These are phyloP conservation scores for Thyridium curvatum DNA, from an alignment of 2,329 filamentous ascomycete species.

Conservation along the genomic window DNA sequence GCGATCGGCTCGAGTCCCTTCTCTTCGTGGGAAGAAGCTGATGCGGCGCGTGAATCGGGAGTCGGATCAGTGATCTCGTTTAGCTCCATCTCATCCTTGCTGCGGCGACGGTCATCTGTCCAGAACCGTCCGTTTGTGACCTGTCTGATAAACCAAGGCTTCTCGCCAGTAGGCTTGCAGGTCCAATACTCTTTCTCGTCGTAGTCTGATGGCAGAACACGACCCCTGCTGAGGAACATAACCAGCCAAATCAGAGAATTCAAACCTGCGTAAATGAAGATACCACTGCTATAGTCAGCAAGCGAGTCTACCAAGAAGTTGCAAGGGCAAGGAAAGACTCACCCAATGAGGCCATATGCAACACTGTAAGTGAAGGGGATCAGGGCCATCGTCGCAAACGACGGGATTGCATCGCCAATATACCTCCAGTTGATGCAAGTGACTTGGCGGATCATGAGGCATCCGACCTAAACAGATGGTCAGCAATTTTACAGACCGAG, in stretches of 20 bases:
- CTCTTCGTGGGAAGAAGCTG: too few species aligned
- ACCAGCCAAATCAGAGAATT: constrained; percentile 39
- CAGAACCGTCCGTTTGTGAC: constrained; percentile 17
- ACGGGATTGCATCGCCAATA: constrained; percentile 68
- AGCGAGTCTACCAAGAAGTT: not conserved
- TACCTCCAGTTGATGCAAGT: constrained; percentile 72
- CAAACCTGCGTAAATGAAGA: constrained; percentile 49
- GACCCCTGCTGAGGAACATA: constrained; percentile 34
- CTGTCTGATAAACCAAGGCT: constrained; percentile 40
- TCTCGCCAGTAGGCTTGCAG: constrained; percentile 40
- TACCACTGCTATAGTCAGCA: constrained; percentile 26
- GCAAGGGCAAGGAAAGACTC: constrained; percentile 25
- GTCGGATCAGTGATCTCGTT: not conserved
- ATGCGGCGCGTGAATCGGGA: not conserved
- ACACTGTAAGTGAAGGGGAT: constrained; percentile 78
- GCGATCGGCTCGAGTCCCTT: not conserved
- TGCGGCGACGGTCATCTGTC: constrained; percentile 12
- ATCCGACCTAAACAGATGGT: constrained; percentile 49
- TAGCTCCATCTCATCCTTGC: not conserved
- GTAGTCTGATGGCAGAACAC: constrained; percentile 42
- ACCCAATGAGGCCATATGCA: constrained; percentile 70
- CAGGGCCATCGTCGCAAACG: constrained; percentile 67
- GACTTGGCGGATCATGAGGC: constrained; percentile 72
- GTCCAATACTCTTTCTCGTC: constrained; percentile 51
- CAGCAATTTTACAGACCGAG: not conserved